These are phyloP conservation scores for Candida gigantensis DNA, from an alignment of 1,139 yeast species.

Conservation along the genomic window DNA sequence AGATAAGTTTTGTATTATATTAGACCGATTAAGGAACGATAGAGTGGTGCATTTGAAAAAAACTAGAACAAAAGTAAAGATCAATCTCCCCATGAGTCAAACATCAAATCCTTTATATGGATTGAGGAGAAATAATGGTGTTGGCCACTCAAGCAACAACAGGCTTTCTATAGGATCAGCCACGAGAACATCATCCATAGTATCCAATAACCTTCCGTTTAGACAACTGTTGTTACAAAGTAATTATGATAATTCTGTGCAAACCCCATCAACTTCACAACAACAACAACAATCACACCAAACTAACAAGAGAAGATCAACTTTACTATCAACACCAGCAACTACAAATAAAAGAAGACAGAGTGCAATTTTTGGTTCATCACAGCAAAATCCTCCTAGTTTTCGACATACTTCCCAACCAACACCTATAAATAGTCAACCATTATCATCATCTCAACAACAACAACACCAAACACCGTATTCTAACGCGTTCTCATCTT, in stretches of 20 bases:
- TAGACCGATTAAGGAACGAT: too few relatives aligned
- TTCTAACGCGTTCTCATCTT: slow-evolving; percentile 4
- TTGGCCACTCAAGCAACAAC: not conserved
- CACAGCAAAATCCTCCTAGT: slow-evolving; percentile 6
- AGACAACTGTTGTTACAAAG: slow-evolving; percentile 7
- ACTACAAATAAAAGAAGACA: slow-evolving; percentile 36
- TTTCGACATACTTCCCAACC: slow-evolving; percentile 8
- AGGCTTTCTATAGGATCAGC: slow-evolving; percentile 14
- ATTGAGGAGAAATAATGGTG: not conserved
- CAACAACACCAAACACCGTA: slow-evolving; percentile 8
- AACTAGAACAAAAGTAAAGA: not conserved
- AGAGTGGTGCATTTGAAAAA: too few relatives aligned
- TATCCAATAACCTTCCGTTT: slow-evolving; percentile 3
- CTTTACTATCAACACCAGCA: slow-evolving; percentile 41
- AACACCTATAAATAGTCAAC: slow-evolving; percentile 7
- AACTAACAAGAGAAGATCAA: slow-evolving; percentile 30
- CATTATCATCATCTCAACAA: slow-evolving; percentile 3
- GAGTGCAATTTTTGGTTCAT: slow-evolving; percentile 19
- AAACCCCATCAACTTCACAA: slow-evolving; percentile 7
- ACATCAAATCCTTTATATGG: not conserved
- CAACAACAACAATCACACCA: slow-evolving; percentile 3
- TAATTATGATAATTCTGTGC: slow-evolving; percentile 2
- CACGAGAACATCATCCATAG: slow-evolving; percentile 6
- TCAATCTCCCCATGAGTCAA: slow-evolving; percentile 1
- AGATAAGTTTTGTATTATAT: too few relatives aligned